Percentiles rank a stretch among this genome's conserved stretches.
These are phyloP conservation scores for Penicillium alfredii DNA, from an alignment of 495 filamentous ascomycete genomes.

Conservation along the genomic window DNA sequence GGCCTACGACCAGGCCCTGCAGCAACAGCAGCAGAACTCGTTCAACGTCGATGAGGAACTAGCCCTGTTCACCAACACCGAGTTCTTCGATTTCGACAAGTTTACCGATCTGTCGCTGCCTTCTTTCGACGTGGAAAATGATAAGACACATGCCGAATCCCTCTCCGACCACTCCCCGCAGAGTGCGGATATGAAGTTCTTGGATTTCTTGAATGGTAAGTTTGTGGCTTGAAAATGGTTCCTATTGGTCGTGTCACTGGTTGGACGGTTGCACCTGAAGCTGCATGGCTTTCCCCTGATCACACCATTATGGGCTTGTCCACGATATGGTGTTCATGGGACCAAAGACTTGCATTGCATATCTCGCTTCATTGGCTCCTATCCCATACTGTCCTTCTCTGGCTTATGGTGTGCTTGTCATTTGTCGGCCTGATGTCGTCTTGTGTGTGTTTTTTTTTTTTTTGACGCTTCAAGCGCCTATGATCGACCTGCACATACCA, in stretches of 20 bases:
- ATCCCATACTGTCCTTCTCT: too few relatives aligned
- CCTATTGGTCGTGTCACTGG: conserved; percentile 11
- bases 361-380: background rate
- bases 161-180: conserved; percentile 16
- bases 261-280: conserved; percentile 7
- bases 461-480: conserved; percentile 7
- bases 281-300: conserved; percentile 9
- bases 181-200: conserved; percentile 36
- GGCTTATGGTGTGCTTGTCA: background rate
- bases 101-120: conserved; percentile 40
- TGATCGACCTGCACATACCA: too few relatives aligned
- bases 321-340: conserved; percentile 3
- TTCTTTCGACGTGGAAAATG: conserved; percentile 33
- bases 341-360: conserved; percentile 4
- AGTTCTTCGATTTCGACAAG: conserved; percentile 87
- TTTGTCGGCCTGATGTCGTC: conserved; percentile 14
- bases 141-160: conserved; percentile 19
- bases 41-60: conserved; percentile 69
- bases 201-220: conserved; percentile 44
- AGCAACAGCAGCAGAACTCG: conserved; percentile 45
- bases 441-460: too few relatives aligned
- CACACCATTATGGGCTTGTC: conserved; percentile 11
- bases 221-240: conserved; percentile 7
- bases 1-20: conserved; percentile 56
- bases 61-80: conserved; percentile 85